Base-by-base conservation (phyloP, 2,329 filamentous ascomycete genomes). In the Colletotrichum gloeosporioides region DNA sequence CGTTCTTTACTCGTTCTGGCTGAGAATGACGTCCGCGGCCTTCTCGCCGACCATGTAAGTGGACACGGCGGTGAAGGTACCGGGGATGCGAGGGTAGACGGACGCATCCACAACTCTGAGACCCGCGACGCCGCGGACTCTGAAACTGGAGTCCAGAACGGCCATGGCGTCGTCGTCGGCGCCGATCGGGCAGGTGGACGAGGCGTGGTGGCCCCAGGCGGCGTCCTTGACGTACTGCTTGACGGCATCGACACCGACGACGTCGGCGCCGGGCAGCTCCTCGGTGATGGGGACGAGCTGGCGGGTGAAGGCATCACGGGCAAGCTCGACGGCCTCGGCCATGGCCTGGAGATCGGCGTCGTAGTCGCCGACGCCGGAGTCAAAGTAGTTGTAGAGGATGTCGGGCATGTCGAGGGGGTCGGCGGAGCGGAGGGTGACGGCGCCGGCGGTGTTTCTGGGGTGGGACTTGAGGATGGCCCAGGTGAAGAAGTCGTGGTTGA, bases 371-470 rank as follows among this genome's bases (percentile, higher is more conserved):
- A 81, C 84, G 25, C 90, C 89, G 0, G 86, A 85, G 63, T 88
- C 87, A 84, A 91, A 93, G 82, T 89, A 93, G 82, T 92, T 90
- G 85, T 92, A 94, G 66, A 86, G 85, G 78, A 95, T 93, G 8
- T 89, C 82, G 0, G 94, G 93, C 4, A 88, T 85, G 70, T 94
- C 93, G 1, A 90, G 89, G 0, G 93, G 93, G 80, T 95, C 89
- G 0, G 89, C 84, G 0, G 91, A 92, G 18, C 86, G 86, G 7
- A 95, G 89, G 5, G 83, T 88, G 6, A 95, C 93, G 2, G 88
- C 89, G 10, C 94, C 94, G 8, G 89, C 90, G 2, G 80, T 85
- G 76, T 95, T 94, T 69, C 90, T 89, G 0, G 92, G 89, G 79
- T 93, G 92, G 0, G 90, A 89, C 83, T 93, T 93, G 69, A 95